phyloP scores from a whole-genome alignment of 371 early-diverging fungal genomes.

The Syncephalis fuscata region DNA sequence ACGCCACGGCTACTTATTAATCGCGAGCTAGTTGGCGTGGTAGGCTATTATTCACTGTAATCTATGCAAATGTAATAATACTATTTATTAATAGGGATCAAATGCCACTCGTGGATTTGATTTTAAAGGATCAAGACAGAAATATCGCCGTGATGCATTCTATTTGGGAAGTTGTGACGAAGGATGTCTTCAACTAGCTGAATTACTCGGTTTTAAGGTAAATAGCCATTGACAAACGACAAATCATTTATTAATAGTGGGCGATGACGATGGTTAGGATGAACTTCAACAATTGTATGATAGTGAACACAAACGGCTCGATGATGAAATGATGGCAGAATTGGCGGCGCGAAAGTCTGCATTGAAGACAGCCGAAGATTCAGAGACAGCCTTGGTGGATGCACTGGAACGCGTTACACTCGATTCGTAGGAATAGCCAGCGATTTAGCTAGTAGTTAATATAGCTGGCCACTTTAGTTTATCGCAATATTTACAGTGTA shows the following conservation, averaged over 20 bases:
- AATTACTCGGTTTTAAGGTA: constrained; percentile 42
- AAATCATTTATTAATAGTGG: background rate
- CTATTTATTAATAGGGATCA: background rate
- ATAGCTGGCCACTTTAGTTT: too few species aligned
- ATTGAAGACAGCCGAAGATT: too few species aligned
- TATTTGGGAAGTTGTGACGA: constrained; percentile 65
- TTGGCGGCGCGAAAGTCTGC: too few species aligned
- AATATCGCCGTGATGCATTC: constrained; percentile 51
- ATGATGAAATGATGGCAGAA: background rate
- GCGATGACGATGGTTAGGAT: background rate
- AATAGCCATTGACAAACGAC: background rate
- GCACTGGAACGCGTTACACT: background rate
- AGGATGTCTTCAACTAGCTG: constrained; percentile 39
- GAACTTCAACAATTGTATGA: background rate
- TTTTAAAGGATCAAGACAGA: constrained; percentile 45
- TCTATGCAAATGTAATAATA: background rate
- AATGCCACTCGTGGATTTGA: constrained; percentile 50
- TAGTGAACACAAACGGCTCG: background rate
- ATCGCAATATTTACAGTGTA: too few species aligned
- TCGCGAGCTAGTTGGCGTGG: constrained; percentile 56
- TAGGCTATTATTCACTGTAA: constrained; percentile 7
- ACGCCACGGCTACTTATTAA: constrained; percentile 83
- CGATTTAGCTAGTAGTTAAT: too few species aligned
- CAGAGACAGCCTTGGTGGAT: background rate
- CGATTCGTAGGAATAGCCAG: too few species aligned